These are phyloP conservation scores for Agrocybe chaxingu DNA, from an alignment of 768 basidiomycete species.

Conservation along the genomic window DNA sequence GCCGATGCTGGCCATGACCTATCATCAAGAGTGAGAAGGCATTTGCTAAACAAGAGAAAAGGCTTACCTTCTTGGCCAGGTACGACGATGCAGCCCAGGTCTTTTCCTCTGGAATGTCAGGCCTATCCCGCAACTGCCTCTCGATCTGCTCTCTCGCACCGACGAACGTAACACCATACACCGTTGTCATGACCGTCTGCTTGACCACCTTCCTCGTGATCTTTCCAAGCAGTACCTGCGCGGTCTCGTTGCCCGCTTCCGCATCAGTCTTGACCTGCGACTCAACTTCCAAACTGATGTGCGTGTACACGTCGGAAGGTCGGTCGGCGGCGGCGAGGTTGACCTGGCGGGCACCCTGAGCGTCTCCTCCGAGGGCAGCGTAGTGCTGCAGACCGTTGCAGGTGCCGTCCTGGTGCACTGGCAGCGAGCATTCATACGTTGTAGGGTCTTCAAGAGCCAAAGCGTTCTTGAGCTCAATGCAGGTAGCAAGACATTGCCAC, in stretches of 20 bases:
- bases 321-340: slow-evolving; percentile 82
- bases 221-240: slow-evolving; percentile 67
- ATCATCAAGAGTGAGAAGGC: neutral
- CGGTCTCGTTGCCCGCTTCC: slow-evolving; percentile 47
- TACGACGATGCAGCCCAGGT: slow-evolving; percentile 76
- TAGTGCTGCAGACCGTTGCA: slow-evolving; percentile 99
- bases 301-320: slow-evolving; percentile 94
- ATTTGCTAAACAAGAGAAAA: neutral
- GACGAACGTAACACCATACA: slow-evolving; percentile 95
- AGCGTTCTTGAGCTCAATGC: slow-evolving; percentile 83
- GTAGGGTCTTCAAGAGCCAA: slow-evolving; percentile 67
- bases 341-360: slow-evolving; percentile 85
- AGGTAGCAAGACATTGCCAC: slow-evolving; percentile 95
- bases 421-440: slow-evolving; percentile 64
- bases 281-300: slow-evolving; percentile 87
- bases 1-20: slow-evolving; percentile 80
- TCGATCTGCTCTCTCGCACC: slow-evolving; percentile 96
- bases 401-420: slow-evolving; percentile 96
- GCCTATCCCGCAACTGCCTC: slow-evolving; percentile 75
- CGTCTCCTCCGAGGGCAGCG: slow-evolving; percentile 94
- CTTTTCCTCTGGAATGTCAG: slow-evolving; percentile 68
- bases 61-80: slow-evolving; percentile 67
- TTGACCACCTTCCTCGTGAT: slow-evolving; percentile 94
- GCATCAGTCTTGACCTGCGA: slow-evolving; percentile 55
- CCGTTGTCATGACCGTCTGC: slow-evolving; percentile 99